Base-by-base conservation (phyloP, 495 filamentous ascomycete species). In the Penicillium cataractarum region DNA sequence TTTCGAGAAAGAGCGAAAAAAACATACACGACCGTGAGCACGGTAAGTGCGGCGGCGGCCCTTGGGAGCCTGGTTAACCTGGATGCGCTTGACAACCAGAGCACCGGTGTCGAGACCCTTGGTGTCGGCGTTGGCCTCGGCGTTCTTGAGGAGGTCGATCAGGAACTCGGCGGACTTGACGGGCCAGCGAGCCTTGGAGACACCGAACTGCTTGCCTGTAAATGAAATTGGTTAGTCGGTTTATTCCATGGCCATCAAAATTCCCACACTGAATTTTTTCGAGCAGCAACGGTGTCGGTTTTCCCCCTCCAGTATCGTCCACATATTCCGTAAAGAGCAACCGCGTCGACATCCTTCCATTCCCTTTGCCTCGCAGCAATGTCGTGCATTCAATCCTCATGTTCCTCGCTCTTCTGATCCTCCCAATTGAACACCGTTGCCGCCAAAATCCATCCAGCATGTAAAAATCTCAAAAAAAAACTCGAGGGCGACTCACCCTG, bases 21-120 rank as follows among this genome's bases (percentile, higher is more conserved):
- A 67, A 90, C 95, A 73, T 96, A 99, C 95, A 86, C 93, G 91
- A 87, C 95, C 95, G 85, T 99, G 95, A 64, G 96, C 96, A 87
- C 95, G 92, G 88, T 98, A 99, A 73, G 95, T 99, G 73, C 95
- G 89, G 80, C 95, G 87, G 75, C 95, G 86, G 83, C 97, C 92
- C 88, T 97, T 97, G 72, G 95, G 95, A 63, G 95, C 95, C 85
- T 99, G 95, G 88, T 98, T 98, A 84, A 98, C 96, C 83, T 98
- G 95, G 83, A 99, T 98, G 87, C 96, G 95, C 90, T 96, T 96
- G 79, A 99, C 90, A 73, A 97, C 83, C 66, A 99, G 86, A 84
- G 93, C 96, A 83, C 88, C 86, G 71, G 92, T 97, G 82, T 99
- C 95, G 70, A 99, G 92, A 78, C 96, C 95, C 87, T 98, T 98